These are phyloP conservation scores for Fomitopsis betulina DNA, from an alignment of 1,284 basidiomycete species.

Conservation along the genomic window DNA sequence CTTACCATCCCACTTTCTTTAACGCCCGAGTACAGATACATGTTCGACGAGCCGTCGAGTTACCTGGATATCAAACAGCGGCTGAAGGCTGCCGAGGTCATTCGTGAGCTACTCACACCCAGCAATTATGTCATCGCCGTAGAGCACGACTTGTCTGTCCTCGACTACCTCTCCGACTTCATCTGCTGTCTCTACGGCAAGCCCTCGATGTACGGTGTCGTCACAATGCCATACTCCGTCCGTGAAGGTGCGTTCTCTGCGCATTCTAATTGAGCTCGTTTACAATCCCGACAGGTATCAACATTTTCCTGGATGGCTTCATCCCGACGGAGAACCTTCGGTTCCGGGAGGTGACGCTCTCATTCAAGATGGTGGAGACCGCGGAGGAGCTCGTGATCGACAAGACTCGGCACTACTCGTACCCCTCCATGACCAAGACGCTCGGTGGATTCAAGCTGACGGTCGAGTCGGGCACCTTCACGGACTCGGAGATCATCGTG, in stretches of 20 bases:
- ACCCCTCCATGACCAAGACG: slow-evolving; percentile 95
- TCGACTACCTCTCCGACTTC: slow-evolving; percentile 97
- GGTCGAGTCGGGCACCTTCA: slow-evolving; percentile 83
- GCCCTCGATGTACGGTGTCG: slow-evolving; percentile 95
- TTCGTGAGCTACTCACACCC: slow-evolving; percentile 78
- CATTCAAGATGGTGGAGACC: slow-evolving; percentile 95
- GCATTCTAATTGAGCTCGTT: background rate
- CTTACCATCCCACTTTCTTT: background rate
- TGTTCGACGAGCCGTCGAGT: slow-evolving; percentile 97
- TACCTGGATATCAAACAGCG: slow-evolving; percentile 96
- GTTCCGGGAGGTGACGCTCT: slow-evolving; percentile 90
- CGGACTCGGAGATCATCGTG: slow-evolving; percentile 96
- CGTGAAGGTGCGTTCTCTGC: slow-evolving; percentile 71
- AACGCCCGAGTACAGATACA: slow-evolving; percentile 55
- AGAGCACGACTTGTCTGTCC: slow-evolving; percentile 95
- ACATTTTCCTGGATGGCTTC: slow-evolving; percentile 97
- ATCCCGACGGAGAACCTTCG: slow-evolving; percentile 98
- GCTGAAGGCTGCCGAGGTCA: slow-evolving; percentile 92
- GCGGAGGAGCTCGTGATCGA: slow-evolving; percentile 83
- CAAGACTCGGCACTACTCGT: slow-evolving; percentile 83
- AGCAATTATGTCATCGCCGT: slow-evolving; percentile 92
- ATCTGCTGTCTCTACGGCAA: slow-evolving; percentile 96
- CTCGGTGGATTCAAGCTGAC: slow-evolving; percentile 91
- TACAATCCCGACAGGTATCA: slow-evolving; percentile 64
- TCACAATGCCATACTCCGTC: slow-evolving; percentile 95